Evolutionary conservation across 75 land plant species (phyloP).

Genomic region (Sequoiadendron giganteum): DNA sequence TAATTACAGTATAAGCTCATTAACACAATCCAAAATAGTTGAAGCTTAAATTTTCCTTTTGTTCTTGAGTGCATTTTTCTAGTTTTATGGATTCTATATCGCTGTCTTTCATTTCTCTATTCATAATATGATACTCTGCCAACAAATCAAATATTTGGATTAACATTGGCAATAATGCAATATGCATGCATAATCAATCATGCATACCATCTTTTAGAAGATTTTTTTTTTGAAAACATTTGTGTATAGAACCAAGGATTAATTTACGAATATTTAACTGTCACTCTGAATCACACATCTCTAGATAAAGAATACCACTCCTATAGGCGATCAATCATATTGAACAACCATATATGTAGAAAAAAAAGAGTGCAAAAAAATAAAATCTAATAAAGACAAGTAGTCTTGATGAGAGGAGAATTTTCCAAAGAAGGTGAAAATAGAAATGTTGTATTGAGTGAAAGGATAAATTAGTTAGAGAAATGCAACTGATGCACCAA

Average conservation of each 20-base stretch:
- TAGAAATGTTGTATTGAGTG: no score
- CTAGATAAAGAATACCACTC: neutral
- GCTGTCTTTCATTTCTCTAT: neutral
- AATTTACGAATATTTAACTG: neutral
- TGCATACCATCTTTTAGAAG: neutral
- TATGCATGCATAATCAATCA: no score
- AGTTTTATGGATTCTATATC: neutral
- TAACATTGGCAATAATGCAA: neutral
- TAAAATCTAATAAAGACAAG: no score
- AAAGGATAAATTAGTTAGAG: no score
- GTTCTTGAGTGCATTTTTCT: neutral
- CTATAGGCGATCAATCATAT: neutral
- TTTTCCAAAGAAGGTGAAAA: no score
- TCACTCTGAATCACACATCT: neutral
- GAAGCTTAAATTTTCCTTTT: constrained; percentile 23
- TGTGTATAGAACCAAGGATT: neutral
- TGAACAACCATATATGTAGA: neutral
- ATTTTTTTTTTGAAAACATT: neutral
- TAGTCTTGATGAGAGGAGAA: no score
- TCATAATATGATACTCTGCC: neutral
- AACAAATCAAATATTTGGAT: neutral
- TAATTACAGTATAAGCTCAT: constrained; percentile 41
- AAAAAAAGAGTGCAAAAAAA: neutral
- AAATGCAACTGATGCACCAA: no score
- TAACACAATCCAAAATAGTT: constrained; percentile 57